Evolutionary conservation across 2,329 filamentous ascomycete genomes (phyloP).

Genomic region (Sporothrix dimorphospora): DNA sequence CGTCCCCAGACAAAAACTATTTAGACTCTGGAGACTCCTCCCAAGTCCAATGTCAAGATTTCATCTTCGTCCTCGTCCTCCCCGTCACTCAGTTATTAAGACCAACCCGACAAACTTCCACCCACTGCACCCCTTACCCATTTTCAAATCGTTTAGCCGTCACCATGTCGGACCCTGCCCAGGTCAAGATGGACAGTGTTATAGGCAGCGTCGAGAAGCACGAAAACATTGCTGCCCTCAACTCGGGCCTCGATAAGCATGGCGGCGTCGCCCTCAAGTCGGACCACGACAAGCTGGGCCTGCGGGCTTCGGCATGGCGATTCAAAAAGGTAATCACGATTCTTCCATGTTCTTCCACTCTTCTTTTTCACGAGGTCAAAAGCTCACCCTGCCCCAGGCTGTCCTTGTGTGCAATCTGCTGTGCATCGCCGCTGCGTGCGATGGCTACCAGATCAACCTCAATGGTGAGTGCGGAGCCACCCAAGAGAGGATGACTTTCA

Average conservation of each 20-base stretch:
- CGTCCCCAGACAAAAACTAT: background rate
- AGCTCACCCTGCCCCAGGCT: slow-evolving; percentile 8
- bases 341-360: no score
- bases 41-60: background rate
- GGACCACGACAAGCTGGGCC: slow-evolving; percentile 26
- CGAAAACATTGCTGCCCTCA: background rate
- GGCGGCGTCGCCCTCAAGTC: slow-evolving; percentile 27
- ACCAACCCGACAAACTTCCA: no score
- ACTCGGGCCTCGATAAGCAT: background rate
- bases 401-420: slow-evolving; percentile 30
- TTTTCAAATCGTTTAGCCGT: background rate
- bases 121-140: background rate
- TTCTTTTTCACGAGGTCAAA: background rate
- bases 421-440: slow-evolving; percentile 30
- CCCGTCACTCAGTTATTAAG: background rate
- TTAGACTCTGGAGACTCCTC: background rate
- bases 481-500: no score
- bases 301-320: slow-evolving; percentile 22
- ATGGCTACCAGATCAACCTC: slow-evolving; percentile 29
- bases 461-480: slow-evolving; percentile 9
- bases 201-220: slow-evolving; percentile 12
- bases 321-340: slow-evolving; percentile 26
- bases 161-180: background rate
- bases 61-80: background rate
- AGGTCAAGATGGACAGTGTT: background rate